Percentiles rank a stretch among this genome's conserved stretches.
Evolutionary conservation across 2,329 filamentous ascomycete genomes (phyloP).

Genomic region (Cytospora schulzeri): DNA sequence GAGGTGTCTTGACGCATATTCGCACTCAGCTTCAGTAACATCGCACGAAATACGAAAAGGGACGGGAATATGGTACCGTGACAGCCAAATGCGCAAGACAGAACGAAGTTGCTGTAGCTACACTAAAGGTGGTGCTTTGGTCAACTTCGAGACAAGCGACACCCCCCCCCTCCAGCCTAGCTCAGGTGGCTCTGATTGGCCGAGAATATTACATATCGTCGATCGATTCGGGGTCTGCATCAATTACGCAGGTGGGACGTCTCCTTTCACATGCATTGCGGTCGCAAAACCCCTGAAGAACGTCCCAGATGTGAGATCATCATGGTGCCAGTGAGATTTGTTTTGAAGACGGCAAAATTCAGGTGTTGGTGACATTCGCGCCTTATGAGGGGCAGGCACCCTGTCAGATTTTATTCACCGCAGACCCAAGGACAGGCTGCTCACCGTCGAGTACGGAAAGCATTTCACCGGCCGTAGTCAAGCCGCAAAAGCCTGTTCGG

Average conservation of each 20-base stretch:
- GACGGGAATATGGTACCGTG: background rate
- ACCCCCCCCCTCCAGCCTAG: background rate
- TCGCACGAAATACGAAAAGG: background rate
- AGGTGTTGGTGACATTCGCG: background rate
- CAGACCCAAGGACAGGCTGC: background rate
- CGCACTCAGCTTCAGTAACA: constrained; percentile 2
- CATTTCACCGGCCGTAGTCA: background rate
- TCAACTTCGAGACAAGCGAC: background rate
- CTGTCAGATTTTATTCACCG: background rate
- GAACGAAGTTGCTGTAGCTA: background rate
- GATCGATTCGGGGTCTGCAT: constrained; percentile 9
- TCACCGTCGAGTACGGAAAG: background rate
- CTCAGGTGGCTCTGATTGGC: constrained; percentile 7
- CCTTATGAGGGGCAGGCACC: background rate
- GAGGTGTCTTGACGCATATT: constrained; percentile 22
- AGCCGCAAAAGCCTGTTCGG: background rate
- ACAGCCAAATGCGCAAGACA: background rate
- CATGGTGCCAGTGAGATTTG: background rate
- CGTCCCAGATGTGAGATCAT: background rate
- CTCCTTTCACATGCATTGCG: constrained; percentile 21
- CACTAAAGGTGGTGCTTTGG: background rate
- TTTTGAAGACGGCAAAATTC: background rate
- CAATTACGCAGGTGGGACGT: constrained; percentile 10
- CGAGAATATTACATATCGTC: constrained; percentile 8
- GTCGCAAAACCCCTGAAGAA: background rate